phyloP scores from a whole-genome alignment of 768 basidiomycete genomes.

The Boletus patriciae region DNA sequence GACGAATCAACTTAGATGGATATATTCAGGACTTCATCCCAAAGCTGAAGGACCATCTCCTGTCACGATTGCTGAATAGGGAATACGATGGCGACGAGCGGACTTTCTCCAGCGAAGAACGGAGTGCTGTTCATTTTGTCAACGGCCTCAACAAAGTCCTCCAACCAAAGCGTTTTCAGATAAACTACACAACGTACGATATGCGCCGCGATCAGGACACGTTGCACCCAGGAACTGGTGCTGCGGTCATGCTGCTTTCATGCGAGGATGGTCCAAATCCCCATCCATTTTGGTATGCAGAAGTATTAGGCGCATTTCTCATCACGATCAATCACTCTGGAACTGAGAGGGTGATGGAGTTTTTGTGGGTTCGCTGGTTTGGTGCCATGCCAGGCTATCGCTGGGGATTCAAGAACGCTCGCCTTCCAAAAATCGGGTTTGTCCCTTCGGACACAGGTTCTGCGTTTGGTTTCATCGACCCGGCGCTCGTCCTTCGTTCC shows the following conservation, averaged over 20 bases:
- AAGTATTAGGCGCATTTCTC: no score
- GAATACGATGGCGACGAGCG: not conserved
- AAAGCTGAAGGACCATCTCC: not conserved
- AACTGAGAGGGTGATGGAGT: no score
- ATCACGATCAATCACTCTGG: no score
- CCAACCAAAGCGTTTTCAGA: not conserved
- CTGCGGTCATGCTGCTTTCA: slow-evolving; percentile 20
- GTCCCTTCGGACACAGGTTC: no score
- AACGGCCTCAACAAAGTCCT: not conserved
- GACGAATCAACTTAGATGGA: no score
- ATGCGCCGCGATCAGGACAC: slow-evolving; percentile 8
- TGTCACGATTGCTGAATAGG: not conserved
- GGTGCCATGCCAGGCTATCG: no score
- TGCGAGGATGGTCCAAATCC: slow-evolving; percentile 6
- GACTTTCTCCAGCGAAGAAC: not conserved
- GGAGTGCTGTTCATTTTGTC: not conserved
- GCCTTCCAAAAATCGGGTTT: no score
- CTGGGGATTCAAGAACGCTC: no score
- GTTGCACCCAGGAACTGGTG: slow-evolving; percentile 18
- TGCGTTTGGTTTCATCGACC: no score
- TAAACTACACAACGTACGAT: no score
- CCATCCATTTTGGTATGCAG: slow-evolving; percentile 25
- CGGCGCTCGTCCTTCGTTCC: no score
- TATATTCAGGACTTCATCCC: not conserved
- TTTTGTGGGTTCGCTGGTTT: no score